These are phyloP conservation scores for Pleurotus eryngii DNA, from an alignment of 768 basidiomycete species.

Conservation along the genomic window DNA sequence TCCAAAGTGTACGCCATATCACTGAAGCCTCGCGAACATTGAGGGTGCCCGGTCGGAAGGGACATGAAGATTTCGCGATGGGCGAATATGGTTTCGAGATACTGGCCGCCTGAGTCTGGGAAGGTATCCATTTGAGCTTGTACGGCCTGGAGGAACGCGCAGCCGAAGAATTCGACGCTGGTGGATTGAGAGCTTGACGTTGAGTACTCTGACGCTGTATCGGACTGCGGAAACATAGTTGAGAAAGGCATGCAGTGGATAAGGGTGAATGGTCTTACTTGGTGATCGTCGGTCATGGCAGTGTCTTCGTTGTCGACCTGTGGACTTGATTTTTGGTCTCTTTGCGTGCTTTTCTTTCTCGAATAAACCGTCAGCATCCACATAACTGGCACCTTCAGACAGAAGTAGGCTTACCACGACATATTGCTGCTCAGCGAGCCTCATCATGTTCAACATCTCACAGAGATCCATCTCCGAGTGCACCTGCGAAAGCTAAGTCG, in stretches of 20 bases:
- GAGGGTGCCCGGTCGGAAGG: slow-evolving; percentile 55
- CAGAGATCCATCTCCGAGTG: slow-evolving; percentile 46
- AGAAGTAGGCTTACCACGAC: not conserved
- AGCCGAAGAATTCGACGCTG: slow-evolving; percentile 41
- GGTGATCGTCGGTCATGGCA: slow-evolving; percentile 44
- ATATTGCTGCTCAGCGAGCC: slow-evolving; percentile 26
- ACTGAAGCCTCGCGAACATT: slow-evolving; percentile 62
- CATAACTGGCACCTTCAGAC: not conserved
- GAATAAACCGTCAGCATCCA: slow-evolving; percentile 17
- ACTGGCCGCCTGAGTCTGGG: slow-evolving; percentile 66
- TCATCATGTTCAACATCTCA: slow-evolving; percentile 49
- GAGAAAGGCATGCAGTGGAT: not conserved
- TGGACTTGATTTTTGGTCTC: slow-evolving; percentile 13
- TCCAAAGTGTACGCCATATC: slow-evolving; percentile 67
- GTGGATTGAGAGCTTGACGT: slow-evolving; percentile 30
- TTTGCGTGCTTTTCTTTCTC: slow-evolving; percentile 44
- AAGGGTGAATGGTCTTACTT: slow-evolving; percentile 24
- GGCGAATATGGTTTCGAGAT: slow-evolving; percentile 74
- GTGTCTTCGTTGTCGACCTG: slow-evolving; percentile 34
- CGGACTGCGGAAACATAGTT: slow-evolving; percentile 30
- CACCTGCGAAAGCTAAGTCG: slow-evolving; percentile 6
- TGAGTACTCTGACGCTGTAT: slow-evolving; percentile 40
- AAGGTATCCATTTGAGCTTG: slow-evolving; percentile 52
- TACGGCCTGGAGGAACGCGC: slow-evolving; percentile 60
- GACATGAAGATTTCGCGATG: slow-evolving; percentile 69